phyloP scores from a whole-genome alignment of 176 grass and related monocot species.

The Raddia distichophylla region DNA sequence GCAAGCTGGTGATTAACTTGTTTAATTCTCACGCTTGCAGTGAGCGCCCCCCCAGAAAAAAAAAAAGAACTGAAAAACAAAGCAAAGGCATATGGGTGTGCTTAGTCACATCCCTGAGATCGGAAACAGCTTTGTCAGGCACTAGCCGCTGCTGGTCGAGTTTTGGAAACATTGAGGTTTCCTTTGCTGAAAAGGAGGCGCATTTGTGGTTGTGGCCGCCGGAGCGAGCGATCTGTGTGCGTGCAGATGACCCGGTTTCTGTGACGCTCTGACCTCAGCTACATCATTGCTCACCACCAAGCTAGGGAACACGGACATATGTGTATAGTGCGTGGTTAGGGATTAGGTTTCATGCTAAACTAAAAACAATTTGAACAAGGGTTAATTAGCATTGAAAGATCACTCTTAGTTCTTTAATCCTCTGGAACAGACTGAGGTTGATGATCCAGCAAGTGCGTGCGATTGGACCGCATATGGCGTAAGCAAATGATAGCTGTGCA shows the following conservation, averaged over 20 bases:
- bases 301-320: not conserved
- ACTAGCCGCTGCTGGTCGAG: constrained; percentile 42
- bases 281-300: not conserved
- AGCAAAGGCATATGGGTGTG: not conserved
- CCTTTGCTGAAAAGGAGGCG: constrained; percentile 38
- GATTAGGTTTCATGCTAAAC: not conserved
- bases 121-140: constrained; percentile 33
- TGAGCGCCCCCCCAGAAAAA: constrained; percentile 14
- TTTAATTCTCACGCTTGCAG: constrained; percentile 19
- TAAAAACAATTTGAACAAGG: not conserved
- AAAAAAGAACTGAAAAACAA: not conserved
- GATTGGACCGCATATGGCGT: not conserved
- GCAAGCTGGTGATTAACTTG: constrained; percentile 24
- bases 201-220: constrained; percentile 25
- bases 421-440: not conserved
- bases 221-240: too few species aligned
- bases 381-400: not conserved
- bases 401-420: not conserved
- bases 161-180: constrained; percentile 45
- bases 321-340: not conserved
- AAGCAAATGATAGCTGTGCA: not conserved
- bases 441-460: not conserved
- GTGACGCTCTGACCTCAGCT: not conserved
- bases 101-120: constrained; percentile 35
- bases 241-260: constrained; percentile 29